Evolutionary conservation across 2,329 filamentous ascomycete species (phyloP), one percentile per base, ranked within the genome.

Genomic region (Xylariaceae sp.): DNA sequence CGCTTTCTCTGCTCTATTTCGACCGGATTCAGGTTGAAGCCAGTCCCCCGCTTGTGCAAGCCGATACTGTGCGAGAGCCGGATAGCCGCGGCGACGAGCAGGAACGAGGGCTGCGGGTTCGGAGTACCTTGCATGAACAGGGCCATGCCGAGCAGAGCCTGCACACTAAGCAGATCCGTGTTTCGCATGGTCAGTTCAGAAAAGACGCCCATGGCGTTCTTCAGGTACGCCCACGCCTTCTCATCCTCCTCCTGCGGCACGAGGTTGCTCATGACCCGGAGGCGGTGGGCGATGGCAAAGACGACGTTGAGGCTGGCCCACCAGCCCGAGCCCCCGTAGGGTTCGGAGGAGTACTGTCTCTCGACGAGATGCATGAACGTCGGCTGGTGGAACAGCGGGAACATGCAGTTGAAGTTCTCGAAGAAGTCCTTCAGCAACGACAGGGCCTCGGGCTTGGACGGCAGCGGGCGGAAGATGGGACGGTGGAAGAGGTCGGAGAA

Each of bases 391-490:
- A 94, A 98, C 4, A 98, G 69, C 5, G 92, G 92, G 54, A 96
- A 94, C 75, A 96, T 90, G 75, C 87, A 92, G 65, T 98, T 98
- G 71, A 98, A 96, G 61, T 95, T 95, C 52, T 94, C 86, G 47
- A 98, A 98, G 53, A 83, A 98, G 58, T 98, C 92, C 58, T 83
- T 87, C 40, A 95, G 75, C 23, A 96, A 65, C 2, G 87, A 93
- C 40, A 93, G 59, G 1, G 88, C 86, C 61, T 95, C 89, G n/a
- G 79, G 70, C 58, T 93, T 93, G 1, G 84, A 70, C 3, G 92
- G 92, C 19, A 96, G 61, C 12, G 79, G 81, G 40, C 83, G 82
- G 67, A 90, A 95, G 18, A 94, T 73, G 12, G 81, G 80, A 23
- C 89, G 79, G 33, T 80, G 77, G 62, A 96, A 96, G 14, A 98